Evolutionary conservation across 2,329 filamentous ascomycete genomes (phyloP), one percentile per base, ranked within the genome.

Genomic region (Trichoderma sp.): DNA sequence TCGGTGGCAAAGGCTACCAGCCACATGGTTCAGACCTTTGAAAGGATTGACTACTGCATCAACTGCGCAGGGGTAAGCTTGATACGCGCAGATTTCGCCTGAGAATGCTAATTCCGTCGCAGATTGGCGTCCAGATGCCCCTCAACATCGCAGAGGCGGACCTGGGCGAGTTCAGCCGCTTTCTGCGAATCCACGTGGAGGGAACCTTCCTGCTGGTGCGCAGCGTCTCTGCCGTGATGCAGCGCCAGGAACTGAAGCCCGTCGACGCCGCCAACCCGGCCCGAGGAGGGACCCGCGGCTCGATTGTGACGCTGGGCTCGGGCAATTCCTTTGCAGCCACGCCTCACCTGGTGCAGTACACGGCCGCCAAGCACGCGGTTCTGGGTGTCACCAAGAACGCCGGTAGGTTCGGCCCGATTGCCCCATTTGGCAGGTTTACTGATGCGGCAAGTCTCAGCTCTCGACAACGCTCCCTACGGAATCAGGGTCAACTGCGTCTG

Each of bases 401-500:
- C n/a, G 70, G 70, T 71, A 52, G n/a, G 69, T 46, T 24, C 26
- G 32, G 51, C 21, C 37, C 52, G 24, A 54, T 67, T 37, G 24
- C 58, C 65, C 26, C 24, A 52, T 59, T 46, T 37, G 28, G 54
- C 7, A 28, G 7, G 37, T 18, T 51, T 26, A 58, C 24, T 67
- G 21, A 60, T 46, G 18, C 28, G 32, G 21, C 34, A 60, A n/a
- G 11, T 16, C 39, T 43, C 26, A 71, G 69, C 70, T 39, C 63
- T 71, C 8, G 70, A 71, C 34, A 69, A 70, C 54, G 66, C 68
- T 18, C 21, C 28, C 7, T 18, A 69, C 26, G 64, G 69, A 14
- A 71, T 72, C 34, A 61, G 71, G n/a, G 69, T 71, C 64, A 72
- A 75, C 56, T 74, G 72, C 43, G 72, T 75, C 39, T 74, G 72